These are phyloP conservation scores for Hondaea fermentalgiana DNA, from an alignment of 108 stramenopile genomes.

Conservation along the genomic window DNA sequence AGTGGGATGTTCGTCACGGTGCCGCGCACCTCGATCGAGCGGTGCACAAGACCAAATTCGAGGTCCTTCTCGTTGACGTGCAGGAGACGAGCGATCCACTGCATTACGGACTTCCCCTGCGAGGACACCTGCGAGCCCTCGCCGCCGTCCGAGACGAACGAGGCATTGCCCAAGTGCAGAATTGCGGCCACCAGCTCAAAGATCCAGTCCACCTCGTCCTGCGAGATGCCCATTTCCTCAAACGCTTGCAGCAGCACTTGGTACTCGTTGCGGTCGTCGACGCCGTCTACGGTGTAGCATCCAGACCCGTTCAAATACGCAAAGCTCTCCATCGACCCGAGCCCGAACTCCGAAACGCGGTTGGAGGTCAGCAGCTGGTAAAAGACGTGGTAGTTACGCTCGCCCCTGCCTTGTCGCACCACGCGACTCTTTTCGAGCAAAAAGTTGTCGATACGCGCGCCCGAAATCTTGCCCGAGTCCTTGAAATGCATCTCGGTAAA, in stretches of 20 bases:
- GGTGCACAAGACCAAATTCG: background rate
- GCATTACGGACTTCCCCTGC: conserved; percentile 20
- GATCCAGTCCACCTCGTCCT: conserved; percentile 21
- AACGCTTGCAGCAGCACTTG: background rate
- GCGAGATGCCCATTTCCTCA: background rate
- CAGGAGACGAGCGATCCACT: conserved; percentile 33
- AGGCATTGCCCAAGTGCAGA: conserved; percentile 49
- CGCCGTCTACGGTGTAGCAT: conserved; percentile 37
- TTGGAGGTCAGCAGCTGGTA: conserved; percentile 22
- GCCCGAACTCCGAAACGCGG: conserved; percentile 4
- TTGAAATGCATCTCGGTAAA: background rate
- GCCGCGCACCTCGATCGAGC: conserved; percentile 22
- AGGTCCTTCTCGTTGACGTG: background rate
- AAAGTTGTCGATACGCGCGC: conserved; percentile 40
- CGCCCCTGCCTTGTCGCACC: conserved; percentile 47
- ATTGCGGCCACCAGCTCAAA: conserved; percentile 34
- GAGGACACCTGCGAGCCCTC: conserved; percentile 15
- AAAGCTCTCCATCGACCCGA: conserved; percentile 18
- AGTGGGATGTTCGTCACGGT: conserved; percentile 16
- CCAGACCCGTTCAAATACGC: conserved; percentile 31
- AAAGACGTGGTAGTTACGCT: conserved; percentile 42
- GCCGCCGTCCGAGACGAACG: conserved; percentile 23
- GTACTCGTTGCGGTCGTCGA: conserved; percentile 30
- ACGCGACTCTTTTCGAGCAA: conserved; percentile 35
- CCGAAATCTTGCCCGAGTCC: conserved; percentile 18